Conservation (phyloP, 768 basidiomycete genomes). For the Leccinum variicolor region DNA sequence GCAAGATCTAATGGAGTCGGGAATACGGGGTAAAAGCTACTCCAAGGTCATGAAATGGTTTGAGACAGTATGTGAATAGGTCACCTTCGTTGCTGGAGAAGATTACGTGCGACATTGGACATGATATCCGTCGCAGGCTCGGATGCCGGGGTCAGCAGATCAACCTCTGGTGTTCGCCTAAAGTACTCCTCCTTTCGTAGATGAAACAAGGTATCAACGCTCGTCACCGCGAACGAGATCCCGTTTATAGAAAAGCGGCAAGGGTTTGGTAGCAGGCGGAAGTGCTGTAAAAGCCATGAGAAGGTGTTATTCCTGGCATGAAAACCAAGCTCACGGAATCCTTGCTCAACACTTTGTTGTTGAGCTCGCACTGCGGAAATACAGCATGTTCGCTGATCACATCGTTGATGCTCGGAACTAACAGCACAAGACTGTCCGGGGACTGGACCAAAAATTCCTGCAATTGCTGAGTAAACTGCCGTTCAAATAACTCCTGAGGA, state of each 20-base stretch:
- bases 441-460: constrained; percentile 51
- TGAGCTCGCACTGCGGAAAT: constrained; percentile 76
- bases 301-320: background rate
- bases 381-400: constrained; percentile 74
- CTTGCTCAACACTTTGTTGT: constrained; percentile 35
- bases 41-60: background rate
- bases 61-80: background rate
- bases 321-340: constrained; percentile 47
- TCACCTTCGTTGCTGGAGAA: constrained; percentile 86
- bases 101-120: constrained; percentile 71
- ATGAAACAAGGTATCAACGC: constrained; percentile 87
- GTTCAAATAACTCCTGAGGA: constrained; percentile 65
- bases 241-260: constrained; percentile 82
- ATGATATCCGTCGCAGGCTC: constrained; percentile 65
- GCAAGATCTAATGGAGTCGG: constrained; percentile 74
- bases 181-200: constrained; percentile 80
- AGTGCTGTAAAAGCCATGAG: constrained; percentile 47
- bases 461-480: constrained; percentile 58
- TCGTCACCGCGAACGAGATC: constrained; percentile 73
- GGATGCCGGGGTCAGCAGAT: constrained; percentile 41
- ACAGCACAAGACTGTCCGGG: constrained; percentile 66
- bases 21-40: constrained; percentile 93
- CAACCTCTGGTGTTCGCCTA: constrained; percentile 61
- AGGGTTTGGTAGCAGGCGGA: constrained; percentile 84
- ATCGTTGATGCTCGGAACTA: constrained; percentile 84